A percentile compares a stretch with the other conserved stretches of the same genome.
phyloP scores from a whole-genome alignment of 352 stramenopile genomes.

The Ophiocytium majus region DNA sequence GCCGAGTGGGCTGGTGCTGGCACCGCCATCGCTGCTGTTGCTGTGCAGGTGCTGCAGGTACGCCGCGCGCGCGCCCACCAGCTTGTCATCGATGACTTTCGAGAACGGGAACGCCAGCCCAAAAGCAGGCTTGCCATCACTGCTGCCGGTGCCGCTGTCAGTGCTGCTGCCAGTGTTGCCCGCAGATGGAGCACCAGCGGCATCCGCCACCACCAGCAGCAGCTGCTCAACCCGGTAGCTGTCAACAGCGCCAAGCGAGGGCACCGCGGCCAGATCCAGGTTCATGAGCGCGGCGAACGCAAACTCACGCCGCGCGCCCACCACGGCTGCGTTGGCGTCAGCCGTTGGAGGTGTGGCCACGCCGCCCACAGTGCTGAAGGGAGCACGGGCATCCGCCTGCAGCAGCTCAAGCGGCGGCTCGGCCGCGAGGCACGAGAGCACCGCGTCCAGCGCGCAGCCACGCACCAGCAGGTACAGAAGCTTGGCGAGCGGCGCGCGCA shows the following conservation, averaged over 20 bases:
- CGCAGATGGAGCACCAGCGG: too few species aligned
- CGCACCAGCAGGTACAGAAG: not conserved
- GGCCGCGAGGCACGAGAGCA: not conserved
- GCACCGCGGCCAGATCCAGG: not conserved
- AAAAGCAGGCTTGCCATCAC: not conserved
- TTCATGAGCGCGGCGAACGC: not conserved
- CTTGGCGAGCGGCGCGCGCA: not conserved
- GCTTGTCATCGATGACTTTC: not conserved
- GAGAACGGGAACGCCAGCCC: not conserved
- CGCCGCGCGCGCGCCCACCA: not conserved
- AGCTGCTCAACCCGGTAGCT: not conserved
- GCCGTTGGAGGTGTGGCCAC: not conserved
- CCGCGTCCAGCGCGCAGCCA: not conserved
- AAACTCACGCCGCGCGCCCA: not conserved
- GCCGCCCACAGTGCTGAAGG: too few species aligned
- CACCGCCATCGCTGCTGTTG: too few species aligned
- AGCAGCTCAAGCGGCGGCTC: too few species aligned
- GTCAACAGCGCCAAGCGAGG: not conserved
- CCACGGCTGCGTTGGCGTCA: too few species aligned
- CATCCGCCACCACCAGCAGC: not conserved
- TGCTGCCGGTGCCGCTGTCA: not conserved
- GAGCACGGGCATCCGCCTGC: too few species aligned
- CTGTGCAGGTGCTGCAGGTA: not conserved
- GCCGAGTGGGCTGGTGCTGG: too few species aligned
- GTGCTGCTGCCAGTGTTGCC: not conserved